Evolutionary conservation across 2,329 filamentous ascomycete genomes (phyloP).

Genomic region (Sodiomyces alkalinus): DNA sequence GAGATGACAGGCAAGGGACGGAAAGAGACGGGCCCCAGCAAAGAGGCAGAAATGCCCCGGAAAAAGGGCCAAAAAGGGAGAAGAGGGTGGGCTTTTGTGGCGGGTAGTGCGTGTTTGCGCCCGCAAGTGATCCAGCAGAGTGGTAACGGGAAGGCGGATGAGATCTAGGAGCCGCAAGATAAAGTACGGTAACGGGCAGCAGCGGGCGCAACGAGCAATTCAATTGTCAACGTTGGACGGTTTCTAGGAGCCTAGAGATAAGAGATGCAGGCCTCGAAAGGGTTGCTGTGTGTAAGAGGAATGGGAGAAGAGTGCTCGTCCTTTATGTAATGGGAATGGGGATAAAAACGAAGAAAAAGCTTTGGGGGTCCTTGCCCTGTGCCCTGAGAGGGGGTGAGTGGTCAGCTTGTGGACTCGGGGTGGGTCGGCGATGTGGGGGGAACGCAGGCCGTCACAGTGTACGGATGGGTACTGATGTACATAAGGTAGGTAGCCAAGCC

Average conservation of each 20-base stretch:
- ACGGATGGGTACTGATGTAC: too few relatives aligned
- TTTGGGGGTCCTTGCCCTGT: too few relatives aligned
- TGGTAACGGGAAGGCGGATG: constrained; percentile 11
- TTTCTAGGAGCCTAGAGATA: constrained; percentile 10
- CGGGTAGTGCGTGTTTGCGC: constrained; percentile 11
- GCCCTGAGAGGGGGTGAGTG: too few relatives aligned
- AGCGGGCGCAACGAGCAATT: constrained; percentile 10
- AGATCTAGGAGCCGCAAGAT: constrained; percentile 13
- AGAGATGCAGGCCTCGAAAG: constrained; percentile 10
- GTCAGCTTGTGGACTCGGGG: too few relatives aligned
- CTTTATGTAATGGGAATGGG: constrained; percentile 11
- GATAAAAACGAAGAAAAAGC: too few relatives aligned
- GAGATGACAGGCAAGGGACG: constrained; percentile 11
- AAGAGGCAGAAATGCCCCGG: too few relatives aligned
- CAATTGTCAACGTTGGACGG: constrained; percentile 7
- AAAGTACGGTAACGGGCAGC: constrained; percentile 6
- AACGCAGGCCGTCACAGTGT: too few relatives aligned
- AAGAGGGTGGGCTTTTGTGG: constrained; percentile 11
- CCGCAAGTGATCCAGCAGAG: constrained; percentile 9
- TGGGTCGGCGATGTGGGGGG: too few relatives aligned
- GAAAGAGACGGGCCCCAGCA: too few relatives aligned
- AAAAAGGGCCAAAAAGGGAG: constrained; percentile 10
- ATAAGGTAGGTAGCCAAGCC: too few relatives aligned
- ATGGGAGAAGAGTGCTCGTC: constrained; percentile 8
- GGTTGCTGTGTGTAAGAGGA: constrained; percentile 11